Conservation (phyloP, 805 yeast species). For the Cyberlindnera samutprakarnensis region DNA sequence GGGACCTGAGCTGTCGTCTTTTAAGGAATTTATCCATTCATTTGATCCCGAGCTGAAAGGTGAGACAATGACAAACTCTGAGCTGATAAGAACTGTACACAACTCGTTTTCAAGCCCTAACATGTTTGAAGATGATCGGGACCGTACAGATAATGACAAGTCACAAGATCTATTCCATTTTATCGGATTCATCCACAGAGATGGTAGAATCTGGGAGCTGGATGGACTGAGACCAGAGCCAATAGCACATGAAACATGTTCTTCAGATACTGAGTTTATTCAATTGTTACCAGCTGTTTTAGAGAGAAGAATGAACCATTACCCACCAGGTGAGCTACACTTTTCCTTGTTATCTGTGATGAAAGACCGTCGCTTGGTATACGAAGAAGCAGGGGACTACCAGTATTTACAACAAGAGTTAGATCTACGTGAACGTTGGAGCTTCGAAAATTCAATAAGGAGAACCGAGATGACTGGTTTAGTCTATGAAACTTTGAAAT, state of each 20-base stretch:
- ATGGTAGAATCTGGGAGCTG: conserved; percentile 46
- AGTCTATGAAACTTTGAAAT: conserved; percentile 37
- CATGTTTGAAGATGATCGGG: conserved; percentile 38
- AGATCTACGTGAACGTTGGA: conserved; percentile 44
- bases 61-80: conserved; percentile 54
- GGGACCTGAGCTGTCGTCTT: conserved; percentile 41
- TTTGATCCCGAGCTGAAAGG: conserved; percentile 55
- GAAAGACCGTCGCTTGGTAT: conserved; percentile 37
- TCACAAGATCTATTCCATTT: conserved; percentile 51
- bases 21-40: conserved; percentile 40
- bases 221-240: conserved; percentile 56
- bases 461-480: conserved; percentile 47
- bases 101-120: conserved; percentile 55
- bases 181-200: conserved; percentile 40
- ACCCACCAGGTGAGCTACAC: conserved; percentile 40
- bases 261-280: conserved; percentile 35
- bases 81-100: conserved; percentile 46
- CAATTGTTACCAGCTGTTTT: conserved; percentile 37
- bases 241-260: conserved; percentile 42
- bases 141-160: conserved; percentile 15
- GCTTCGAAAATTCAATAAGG: conserved; percentile 45
- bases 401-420: conserved; percentile 32
- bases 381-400: conserved; percentile 32
- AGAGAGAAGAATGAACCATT: conserved; percentile 37
- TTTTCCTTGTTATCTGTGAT: conserved; percentile 51